Conservation (phyloP, 495 filamentous ascomycete genomes). For the Tuber aestivum region DNA sequence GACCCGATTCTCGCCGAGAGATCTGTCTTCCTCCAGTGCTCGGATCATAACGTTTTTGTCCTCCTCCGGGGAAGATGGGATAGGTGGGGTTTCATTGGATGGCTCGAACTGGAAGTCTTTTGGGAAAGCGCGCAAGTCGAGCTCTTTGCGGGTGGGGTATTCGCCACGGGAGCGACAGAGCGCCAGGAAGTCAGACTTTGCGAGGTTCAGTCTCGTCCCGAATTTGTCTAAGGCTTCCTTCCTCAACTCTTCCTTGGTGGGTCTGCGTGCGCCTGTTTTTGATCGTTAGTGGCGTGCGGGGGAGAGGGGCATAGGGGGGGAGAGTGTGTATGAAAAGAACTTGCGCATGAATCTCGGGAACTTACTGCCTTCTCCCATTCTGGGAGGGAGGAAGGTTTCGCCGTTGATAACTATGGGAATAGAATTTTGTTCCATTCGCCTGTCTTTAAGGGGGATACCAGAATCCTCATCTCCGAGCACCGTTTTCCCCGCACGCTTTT, state of each 20-base stretch:
- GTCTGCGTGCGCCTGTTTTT: neutral
- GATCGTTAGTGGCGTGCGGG: neutral
- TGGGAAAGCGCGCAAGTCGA: neutral
- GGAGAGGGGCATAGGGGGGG: neutral
- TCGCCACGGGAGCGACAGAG: neutral
- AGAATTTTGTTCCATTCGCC: no score
- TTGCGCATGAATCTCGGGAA: neutral
- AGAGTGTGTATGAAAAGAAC: neutral
- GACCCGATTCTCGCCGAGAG: neutral
- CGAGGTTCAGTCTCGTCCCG: neutral
- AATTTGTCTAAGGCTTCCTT: neutral
- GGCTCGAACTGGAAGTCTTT: neutral
- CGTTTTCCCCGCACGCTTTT: neutral
- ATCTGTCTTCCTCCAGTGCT: neutral
- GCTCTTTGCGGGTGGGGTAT: neutral
- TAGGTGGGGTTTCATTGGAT: neutral
- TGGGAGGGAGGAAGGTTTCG: neutral
- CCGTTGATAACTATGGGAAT: neutral
- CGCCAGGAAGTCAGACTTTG: neutral
- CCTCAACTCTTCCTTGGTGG: neutral
- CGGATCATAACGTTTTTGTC: neutral
- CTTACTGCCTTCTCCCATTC: neutral
- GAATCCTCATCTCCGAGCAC: neutral
- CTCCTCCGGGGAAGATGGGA: neutral
- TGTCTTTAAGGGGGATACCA: neutral